Evolutionary conservation across 495 filamentous ascomycete species (phyloP), one percentile per base, ranked within the genome.

Genomic region (Aspergillus hancockii): DNA sequence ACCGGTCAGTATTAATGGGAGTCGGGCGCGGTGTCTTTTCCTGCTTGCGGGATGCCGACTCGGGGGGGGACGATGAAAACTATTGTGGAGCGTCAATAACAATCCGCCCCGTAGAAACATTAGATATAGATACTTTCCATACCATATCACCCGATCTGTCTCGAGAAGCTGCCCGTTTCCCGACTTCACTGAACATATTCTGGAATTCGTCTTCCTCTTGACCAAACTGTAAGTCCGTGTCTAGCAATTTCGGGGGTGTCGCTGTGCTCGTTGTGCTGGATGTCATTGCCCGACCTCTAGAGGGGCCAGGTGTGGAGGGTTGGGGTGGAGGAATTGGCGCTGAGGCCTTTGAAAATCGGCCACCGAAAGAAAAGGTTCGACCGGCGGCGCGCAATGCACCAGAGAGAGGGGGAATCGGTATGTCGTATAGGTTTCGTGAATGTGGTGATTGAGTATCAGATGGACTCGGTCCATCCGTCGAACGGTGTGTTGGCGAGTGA

Each of bases 401-500:
- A 16, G 88, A 59, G 62, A 83, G 14, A 60, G 79, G 57, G 70
- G 87, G 87, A 22, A 80, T 70, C 14, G 86, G 85, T 49, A 84
- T 79, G 46, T 88, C 83, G 45, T 75, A 71, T 16, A 77, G 65
- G 14, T 73, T 69, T 65, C 82, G 82, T 45, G 79, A 79, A 59
- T 81, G 79, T 14, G 71, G 69, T n/a, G 76, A 67, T 34, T 74
- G 73, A 66, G 73, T 74, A 52, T 88, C 84, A 36, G 88, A 83
- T 55, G 84, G 79, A 7, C 72, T 70, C 21, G 77, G 75, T 8
- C 80, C 69, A 59, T 90, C 89, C 22, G 85, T 85, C 8, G 88
- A 90, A 8, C 88, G 91, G 22, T 89, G 88, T 9, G 89, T 90
- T 16, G 85, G 84, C 55, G 89, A 89, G 66, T 88, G 90, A 61